Conservation (phyloP, 2,329 filamentous ascomycete genomes). For the Fusarium miscanthi region DNA sequence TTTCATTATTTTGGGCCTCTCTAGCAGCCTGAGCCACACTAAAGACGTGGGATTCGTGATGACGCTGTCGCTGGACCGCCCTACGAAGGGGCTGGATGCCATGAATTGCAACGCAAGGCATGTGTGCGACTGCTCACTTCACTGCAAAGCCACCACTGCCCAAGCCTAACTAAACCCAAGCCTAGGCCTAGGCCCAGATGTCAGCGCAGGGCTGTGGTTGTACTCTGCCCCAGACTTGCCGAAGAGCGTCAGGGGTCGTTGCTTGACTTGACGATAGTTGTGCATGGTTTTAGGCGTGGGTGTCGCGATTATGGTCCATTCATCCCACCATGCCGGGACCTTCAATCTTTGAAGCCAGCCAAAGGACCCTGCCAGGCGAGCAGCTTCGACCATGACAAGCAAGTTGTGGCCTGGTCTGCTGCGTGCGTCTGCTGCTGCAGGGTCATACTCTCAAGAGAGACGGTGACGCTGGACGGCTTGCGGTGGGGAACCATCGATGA, state of each 20-base stretch:
- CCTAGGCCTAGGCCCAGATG: constrained; percentile 30
- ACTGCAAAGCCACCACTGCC: constrained; percentile 39
- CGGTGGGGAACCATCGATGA: constrained; percentile 46
- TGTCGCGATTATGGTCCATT: constrained; percentile 25
- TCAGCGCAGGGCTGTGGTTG: constrained; percentile 42
- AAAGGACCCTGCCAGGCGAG: constrained; percentile 34
- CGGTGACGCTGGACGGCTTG: constrained; percentile 45
- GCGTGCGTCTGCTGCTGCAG: constrained; percentile 38
- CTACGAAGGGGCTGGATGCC: constrained; percentile 36
- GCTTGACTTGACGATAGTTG: constrained; percentile 38
- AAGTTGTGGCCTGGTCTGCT: constrained; percentile 21
- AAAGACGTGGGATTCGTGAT: constrained; percentile 27
- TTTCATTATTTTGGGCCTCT: constrained; percentile 33
- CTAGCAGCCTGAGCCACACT: constrained; percentile 41
- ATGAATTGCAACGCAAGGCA: constrained; percentile 18
- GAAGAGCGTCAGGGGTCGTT: constrained; percentile 36
- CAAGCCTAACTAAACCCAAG: constrained; percentile 26
- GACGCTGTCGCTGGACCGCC: constrained; percentile 36
- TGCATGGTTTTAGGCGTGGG: constrained; percentile 27
- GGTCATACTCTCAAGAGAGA: constrained; percentile 42
- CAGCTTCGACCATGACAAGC: constrained; percentile 13
- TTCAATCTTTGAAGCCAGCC: constrained; percentile 24
- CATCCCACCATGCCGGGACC: constrained; percentile 31
- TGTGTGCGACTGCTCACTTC: constrained; percentile 37
- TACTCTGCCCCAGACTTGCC: constrained; percentile 42